Evolutionary conservation across 805 yeast species (phyloP), one percentile per base, ranked within the genome.

Genomic region (Wickerhamiella cacticola): DNA sequence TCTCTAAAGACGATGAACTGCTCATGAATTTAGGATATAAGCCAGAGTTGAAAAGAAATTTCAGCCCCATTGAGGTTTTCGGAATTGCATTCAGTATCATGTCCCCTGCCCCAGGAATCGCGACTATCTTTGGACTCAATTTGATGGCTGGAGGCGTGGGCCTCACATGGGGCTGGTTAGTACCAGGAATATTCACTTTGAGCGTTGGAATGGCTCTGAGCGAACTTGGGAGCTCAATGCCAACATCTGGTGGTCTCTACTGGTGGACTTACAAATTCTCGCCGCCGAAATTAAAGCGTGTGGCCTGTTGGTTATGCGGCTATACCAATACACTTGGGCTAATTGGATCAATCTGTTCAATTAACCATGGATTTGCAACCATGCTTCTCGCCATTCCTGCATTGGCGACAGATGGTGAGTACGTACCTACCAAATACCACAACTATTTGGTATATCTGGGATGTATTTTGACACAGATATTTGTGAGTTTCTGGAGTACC

Each of bases 211-310:
- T 72, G 7, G 68, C 79, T 12, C 75, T 82, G 78, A 70, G 83
- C 2, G 81, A 79, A 55, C 62, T 79, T 55, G 83, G 81, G 1
- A 72, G 79, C 22, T 74, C 85, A 2, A 73, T 78, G 55, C 88
- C 89, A 28, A 80, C 88, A 0, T 75, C 82, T 19, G 88, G 88
- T 46, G 88, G 88, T 7, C 66, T 81, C 33, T 81, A 79, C 58
- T 78, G 75, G 63, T 78, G 82, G 79, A 76, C 83, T 2, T 76
- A 71, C 61, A 71, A 77, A 57, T 81, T 75, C 59, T 76, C 87
- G 21, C 86, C 85, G 2, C 72, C 69, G 46, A 55, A 59, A 8
- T 54, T 66, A 34, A 69, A 74, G 56, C 72, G 73, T 19, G 76
- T 79, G 0, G 61, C 78, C 28, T 74, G 80, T 42, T 80, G 73